Conservation (phyloP, 257 asterid genomes). For the Petunia secreta region DNA sequence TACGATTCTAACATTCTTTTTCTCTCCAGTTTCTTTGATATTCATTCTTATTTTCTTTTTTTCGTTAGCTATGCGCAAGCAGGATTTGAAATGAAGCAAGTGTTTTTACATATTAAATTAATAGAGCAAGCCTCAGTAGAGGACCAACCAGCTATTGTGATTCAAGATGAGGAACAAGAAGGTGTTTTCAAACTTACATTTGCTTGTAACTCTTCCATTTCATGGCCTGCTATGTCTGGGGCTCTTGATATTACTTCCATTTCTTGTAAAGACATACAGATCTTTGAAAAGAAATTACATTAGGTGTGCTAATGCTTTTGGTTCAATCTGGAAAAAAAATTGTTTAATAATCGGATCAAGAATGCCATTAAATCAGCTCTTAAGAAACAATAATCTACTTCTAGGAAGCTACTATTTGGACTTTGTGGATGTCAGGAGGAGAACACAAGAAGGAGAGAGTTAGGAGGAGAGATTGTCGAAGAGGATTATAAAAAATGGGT, state of each 20-base stretch:
- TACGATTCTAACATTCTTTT: constrained; percentile 62
- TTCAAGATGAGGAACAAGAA: constrained; percentile 66
- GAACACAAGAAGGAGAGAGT: constrained; percentile 64
- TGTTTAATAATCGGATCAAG: constrained; percentile 72
- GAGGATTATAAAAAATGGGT: constrained; percentile 64
- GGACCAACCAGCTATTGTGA: constrained; percentile 78
- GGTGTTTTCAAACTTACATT: constrained; percentile 78
- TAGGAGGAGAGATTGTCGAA: constrained; percentile 53
- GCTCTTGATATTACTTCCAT: constrained; percentile 83
- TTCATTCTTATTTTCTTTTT: constrained; percentile 20
- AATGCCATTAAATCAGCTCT: constrained; percentile 72
- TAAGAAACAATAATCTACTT: constrained; percentile 69
- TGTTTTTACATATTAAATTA: constrained; percentile 89
- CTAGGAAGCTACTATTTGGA: constrained; percentile 85
- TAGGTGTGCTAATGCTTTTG: constrained; percentile 68
- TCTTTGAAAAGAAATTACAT: constrained; percentile 94
- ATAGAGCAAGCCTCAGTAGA: constrained; percentile 79
- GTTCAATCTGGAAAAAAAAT: constrained; percentile 78
- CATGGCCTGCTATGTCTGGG: constrained; percentile 94
- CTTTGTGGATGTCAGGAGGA: constrained; percentile 96
- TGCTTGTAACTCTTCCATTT: constrained; percentile 84
- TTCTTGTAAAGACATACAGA: constrained; percentile 84
- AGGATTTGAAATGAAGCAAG: constrained; percentile 96
- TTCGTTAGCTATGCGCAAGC: constrained; percentile 81
- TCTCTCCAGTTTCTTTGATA: constrained; percentile 69